phyloP scores from a whole-genome alignment of 345 rosid species.

The Populus tremula region DNA sequence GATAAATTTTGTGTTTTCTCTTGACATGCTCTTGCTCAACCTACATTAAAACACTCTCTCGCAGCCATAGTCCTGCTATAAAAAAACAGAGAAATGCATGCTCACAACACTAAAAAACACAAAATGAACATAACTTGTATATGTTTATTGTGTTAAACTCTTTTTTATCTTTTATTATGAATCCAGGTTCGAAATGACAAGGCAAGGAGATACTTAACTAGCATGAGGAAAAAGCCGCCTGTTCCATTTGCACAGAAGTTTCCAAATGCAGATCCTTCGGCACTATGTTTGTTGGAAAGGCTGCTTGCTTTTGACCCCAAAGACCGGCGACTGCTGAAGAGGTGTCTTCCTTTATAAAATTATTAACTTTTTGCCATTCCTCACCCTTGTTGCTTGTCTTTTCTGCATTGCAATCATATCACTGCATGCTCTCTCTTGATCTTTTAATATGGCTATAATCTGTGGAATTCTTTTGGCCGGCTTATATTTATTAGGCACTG shows the following conservation, averaged over 20 bases:
- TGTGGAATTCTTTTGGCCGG: background rate
- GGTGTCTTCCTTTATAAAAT: constrained; percentile 37
- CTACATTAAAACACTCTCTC: background rate
- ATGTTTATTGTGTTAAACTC: background rate
- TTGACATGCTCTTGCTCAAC: background rate
- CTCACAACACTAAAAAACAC: background rate
- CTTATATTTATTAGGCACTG: constrained; percentile 55
- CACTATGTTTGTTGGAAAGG: constrained; percentile 62
- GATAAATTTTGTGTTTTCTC: background rate
- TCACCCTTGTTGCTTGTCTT: background rate
- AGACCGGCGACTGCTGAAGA: constrained; percentile 86
- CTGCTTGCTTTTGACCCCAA: constrained; percentile 94
- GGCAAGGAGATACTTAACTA: constrained; percentile 86
- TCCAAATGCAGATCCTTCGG: constrained; percentile 79
- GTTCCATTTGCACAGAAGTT: constrained; percentile 69
- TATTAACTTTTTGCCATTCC: background rate
- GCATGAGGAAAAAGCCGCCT: constrained; percentile 91
- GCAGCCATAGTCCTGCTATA: background rate
- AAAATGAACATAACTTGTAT: background rate
- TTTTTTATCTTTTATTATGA: too few species aligned
- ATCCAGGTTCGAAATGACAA: constrained; percentile 85
- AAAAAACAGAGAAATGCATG: background rate
- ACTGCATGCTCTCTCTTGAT: background rate
- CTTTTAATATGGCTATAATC: background rate
- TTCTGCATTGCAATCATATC: background rate